Evolutionary conservation across 2,329 filamentous ascomycete genomes (phyloP), one percentile per base, ranked within the genome.

Genomic region (Metarhizium album): DNA sequence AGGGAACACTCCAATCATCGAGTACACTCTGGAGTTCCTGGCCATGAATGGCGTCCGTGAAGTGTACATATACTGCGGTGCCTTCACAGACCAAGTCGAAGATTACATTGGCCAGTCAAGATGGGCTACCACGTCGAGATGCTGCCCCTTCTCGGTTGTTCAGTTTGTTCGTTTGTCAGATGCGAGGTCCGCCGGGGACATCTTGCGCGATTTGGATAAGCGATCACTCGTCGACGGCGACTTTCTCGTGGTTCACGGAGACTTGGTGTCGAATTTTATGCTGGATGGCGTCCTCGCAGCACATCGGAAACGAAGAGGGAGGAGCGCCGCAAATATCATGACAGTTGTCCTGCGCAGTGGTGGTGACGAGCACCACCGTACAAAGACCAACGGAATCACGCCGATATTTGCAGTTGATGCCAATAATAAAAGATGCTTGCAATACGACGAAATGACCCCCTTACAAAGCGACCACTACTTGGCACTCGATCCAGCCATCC

Each of bases 11-110:
- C 91, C 93, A 35, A 75, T 98, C 55, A 95, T 98, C 70, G 93
- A 98, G 68, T 97, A 98, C 67, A 97, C 91, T 3, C 83, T 97
- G 61, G 90, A 97, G 64, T 97, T 95, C 62, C 82, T 98, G 1
- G 90, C 90, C 57, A 91, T 91, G 77, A 90, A 93, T 52, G 90
- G 90, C 52, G 90, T 97, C n/a, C 83, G 93, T 59, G 88, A 96
- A 57, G 86, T 97, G 49, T 95, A 87, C 65, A 79, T 98, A 52
- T 97, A 96, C 71, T 91, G 86, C 60, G 87, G 89, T 53, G 83
- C 88, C 27, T 90, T 96, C 66, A 86, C 86, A 29, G 85, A 93
- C 53, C 82, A 90, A 65, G 80, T 98, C 50, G 90, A 97, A 70
- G 78, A 81, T 57, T 95, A 97, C 66, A 83, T 98, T 59, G 79